phyloP scores from a whole-genome alignment of 2,329 filamentous ascomycete genomes.

The Blastomyces parvus region DNA sequence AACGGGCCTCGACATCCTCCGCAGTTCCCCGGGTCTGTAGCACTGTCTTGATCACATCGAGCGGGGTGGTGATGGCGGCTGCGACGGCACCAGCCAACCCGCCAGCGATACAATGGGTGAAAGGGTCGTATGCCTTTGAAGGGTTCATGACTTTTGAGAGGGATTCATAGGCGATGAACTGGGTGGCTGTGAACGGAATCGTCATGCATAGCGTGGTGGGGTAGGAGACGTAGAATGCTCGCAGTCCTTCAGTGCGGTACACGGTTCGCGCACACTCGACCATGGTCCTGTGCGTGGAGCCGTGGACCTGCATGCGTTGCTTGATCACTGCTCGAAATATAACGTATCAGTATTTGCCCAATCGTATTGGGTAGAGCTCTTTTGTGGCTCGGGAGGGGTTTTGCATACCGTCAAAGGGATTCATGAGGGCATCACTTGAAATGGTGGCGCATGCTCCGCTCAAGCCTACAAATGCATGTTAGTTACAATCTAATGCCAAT shows the following conservation, averaged over 20 bases:
- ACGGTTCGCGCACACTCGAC: conserved; percentile 78
- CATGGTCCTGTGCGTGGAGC: conserved; percentile 85
- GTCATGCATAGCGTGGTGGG: conserved; percentile 98
- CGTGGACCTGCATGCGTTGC: conserved; percentile 97
- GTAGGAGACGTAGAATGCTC: conserved; percentile 96
- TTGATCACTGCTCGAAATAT: conserved; percentile 66
- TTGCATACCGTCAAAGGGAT: conserved; percentile 84
- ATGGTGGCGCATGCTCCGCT: conserved; percentile 94
- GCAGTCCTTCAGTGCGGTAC: conserved; percentile 75
- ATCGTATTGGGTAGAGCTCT: not conserved
- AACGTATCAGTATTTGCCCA: conserved; percentile 10
- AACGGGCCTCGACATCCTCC: conserved; percentile 67
- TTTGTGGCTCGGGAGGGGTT: conserved; percentile 4
- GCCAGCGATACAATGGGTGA: conserved; percentile 88
- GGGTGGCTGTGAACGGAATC: conserved; percentile 90
- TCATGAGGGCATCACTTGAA: conserved; percentile 97
- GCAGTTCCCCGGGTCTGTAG: conserved; percentile 86
- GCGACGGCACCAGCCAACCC: conserved; percentile 88
- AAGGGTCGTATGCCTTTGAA: conserved; percentile 66
- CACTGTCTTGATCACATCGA: conserved; percentile 98
- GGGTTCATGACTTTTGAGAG: conserved; percentile 92
- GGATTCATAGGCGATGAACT: conserved; percentile 96
- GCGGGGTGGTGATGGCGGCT: conserved; percentile 84
- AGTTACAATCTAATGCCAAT: not conserved
- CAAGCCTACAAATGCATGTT: conserved; percentile 50